These are phyloP conservation scores for Annulohypoxylon moriforme DNA, from an alignment of 495 filamentous ascomycete species.

Conservation along the genomic window DNA sequence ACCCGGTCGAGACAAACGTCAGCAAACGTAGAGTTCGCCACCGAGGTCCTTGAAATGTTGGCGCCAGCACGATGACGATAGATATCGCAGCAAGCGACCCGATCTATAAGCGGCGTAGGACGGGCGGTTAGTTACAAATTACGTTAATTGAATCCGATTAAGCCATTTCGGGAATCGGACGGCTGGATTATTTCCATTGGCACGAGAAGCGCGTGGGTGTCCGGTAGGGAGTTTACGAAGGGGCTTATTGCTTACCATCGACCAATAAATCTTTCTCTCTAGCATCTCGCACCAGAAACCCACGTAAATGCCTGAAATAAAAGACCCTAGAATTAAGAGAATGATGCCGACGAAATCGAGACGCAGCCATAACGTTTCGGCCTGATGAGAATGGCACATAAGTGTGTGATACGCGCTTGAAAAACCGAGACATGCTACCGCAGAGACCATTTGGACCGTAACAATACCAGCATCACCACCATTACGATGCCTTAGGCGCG, in stretches of 20 bases:
- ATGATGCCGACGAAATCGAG: conserved; percentile 64
- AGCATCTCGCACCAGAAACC: conserved; percentile 61
- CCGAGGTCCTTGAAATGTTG: conserved; percentile 55
- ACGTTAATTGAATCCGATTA: not conserved
- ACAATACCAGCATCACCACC: conserved; percentile 55
- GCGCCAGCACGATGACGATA: conserved; percentile 54
- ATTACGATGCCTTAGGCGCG: conserved; percentile 43
- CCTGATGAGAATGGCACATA: conserved; percentile 59
- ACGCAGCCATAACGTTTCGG: conserved; percentile 56
- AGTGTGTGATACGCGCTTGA: conserved; percentile 62
- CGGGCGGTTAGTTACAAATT: conserved; percentile 9
- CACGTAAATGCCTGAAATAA: conserved; percentile 63
- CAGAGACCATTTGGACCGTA: conserved; percentile 54
- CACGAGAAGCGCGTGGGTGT: not conserved
- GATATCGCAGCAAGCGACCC: conserved; percentile 49
- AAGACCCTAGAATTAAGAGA: conserved; percentile 57
- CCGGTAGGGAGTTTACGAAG: not conserved
- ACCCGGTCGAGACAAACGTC: conserved; percentile 59
- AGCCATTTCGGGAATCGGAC: not conserved
- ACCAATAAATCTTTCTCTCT: conserved; percentile 58
- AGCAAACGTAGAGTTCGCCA: conserved; percentile 52
- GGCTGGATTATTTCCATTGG: not conserved
- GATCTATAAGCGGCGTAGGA: conserved; percentile 40
- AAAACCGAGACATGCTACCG: conserved; percentile 54
- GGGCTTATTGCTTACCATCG: conserved; percentile 53